phyloP scores from a whole-genome alignment of 1,139 yeast genomes.

The Candida labiduridarum region DNA sequence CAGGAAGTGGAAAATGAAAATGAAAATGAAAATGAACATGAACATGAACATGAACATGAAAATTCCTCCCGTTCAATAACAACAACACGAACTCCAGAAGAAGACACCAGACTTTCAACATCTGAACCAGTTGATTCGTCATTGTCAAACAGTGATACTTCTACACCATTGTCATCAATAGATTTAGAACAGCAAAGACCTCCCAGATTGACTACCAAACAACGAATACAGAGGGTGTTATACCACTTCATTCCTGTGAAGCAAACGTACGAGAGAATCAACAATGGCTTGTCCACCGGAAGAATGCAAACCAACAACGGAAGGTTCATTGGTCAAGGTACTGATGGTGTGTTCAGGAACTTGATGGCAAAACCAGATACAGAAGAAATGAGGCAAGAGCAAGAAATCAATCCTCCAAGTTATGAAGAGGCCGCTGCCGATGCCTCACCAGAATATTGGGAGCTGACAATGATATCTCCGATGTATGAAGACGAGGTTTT shows the following conservation, averaged over 20 bases:
- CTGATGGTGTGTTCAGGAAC: slow-evolving; percentile 93
- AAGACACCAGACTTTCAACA: slow-evolving; percentile 6
- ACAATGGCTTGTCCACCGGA: slow-evolving; percentile 47
- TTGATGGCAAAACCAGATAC: slow-evolving; percentile 82
- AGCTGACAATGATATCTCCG: slow-evolving; percentile 80
- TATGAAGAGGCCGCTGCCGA: slow-evolving; percentile 97
- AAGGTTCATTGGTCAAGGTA: slow-evolving; percentile 54
- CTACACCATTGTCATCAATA: neutral
- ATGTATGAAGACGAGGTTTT: slow-evolving; percentile 87
- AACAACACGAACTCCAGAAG: neutral
- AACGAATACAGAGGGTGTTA: slow-evolving; percentile 36
- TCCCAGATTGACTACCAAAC: slow-evolving; percentile 25
- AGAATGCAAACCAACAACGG: slow-evolving; percentile 49
- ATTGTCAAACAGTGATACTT: neutral
- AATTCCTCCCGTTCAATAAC: neutral
- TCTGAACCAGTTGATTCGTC: neutral
- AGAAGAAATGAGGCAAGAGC: slow-evolving; percentile 41
- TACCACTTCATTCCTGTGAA: slow-evolving; percentile 40
- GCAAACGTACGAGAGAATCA: slow-evolving; percentile 48
- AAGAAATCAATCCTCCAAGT: slow-evolving; percentile 73
- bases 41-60: neutral
- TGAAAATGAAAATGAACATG: neutral
- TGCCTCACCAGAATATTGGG: slow-evolving; percentile 97
- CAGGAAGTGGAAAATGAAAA: neutral
- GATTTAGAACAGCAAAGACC: slow-evolving; percentile 18